These are phyloP conservation scores for Didymellaceae sp. DNA, from an alignment of 2,329 filamentous ascomycete species.

Conservation along the genomic window DNA sequence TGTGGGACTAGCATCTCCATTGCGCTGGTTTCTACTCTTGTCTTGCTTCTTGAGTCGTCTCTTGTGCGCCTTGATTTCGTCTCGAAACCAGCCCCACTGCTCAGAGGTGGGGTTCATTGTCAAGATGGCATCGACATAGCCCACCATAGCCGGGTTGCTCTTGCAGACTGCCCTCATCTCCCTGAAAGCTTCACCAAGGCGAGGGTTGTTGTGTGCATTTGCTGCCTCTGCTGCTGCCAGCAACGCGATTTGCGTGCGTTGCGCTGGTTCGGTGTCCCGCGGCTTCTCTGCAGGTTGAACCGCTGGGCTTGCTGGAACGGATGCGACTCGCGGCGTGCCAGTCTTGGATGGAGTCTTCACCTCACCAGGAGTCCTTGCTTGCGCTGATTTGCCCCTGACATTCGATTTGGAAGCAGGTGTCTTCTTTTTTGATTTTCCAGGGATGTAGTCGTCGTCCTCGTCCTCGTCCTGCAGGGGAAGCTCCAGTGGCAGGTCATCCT, in stretches of 20 bases:
- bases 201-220: slow-evolving; percentile 40
- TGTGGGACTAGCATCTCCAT: slow-evolving; percentile 38
- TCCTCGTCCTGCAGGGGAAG: slow-evolving; percentile 49
- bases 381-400: slow-evolving; percentile 45
- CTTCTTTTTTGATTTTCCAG: slow-evolving; percentile 46
- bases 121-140: slow-evolving; percentile 53
- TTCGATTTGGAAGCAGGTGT: slow-evolving; percentile 39
- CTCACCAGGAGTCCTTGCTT: slow-evolving; percentile 40
- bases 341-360: slow-evolving; percentile 40
- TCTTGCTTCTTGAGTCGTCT: slow-evolving; percentile 46
- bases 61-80: slow-evolving; percentile 53
- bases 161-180: slow-evolving; percentile 53
- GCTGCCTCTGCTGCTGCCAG: slow-evolving; percentile 53
- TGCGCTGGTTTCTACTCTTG: slow-evolving; percentile 24
- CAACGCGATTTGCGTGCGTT: slow-evolving; percentile 46
- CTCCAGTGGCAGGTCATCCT: slow-evolving; percentile 43
- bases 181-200: slow-evolving; percentile 48
- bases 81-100: slow-evolving; percentile 51
- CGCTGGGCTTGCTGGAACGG: slow-evolving; percentile 29
- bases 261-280: slow-evolving; percentile 22
- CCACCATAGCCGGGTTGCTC: slow-evolving; percentile 44
- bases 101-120: slow-evolving; percentile 48
- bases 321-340: slow-evolving; percentile 25
- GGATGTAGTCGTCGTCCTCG: slow-evolving; percentile 56
- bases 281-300: slow-evolving; percentile 18